These are phyloP conservation scores for Ricinus communis DNA, from an alignment of 345 rosid genomes.

Conservation along the genomic window DNA sequence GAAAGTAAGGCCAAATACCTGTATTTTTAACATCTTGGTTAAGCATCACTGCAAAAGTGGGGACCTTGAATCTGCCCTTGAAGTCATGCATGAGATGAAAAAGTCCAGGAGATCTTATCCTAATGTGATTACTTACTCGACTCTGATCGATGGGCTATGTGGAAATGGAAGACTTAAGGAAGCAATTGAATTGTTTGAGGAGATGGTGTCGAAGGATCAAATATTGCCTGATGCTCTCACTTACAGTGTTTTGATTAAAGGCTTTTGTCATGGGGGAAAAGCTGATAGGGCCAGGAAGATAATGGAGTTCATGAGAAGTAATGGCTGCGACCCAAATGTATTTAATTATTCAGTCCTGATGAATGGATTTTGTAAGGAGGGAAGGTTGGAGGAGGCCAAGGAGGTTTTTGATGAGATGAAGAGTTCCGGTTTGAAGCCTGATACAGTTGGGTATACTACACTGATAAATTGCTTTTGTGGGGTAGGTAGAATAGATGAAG, in stretches of 20 bases:
- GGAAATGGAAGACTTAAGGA: constrained; percentile 57
- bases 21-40: constrained; percentile 84
- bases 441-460: constrained; percentile 72
- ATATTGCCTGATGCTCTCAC: constrained; percentile 76
- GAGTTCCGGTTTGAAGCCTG: constrained; percentile 53
- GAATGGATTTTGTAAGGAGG: constrained; percentile 66
- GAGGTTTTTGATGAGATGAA: constrained; percentile 60
- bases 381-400: constrained; percentile 56
- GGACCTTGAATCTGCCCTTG: constrained; percentile 54
- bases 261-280: constrained; percentile 68
- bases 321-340: constrained; percentile 70
- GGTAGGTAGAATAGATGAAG: constrained; percentile 50
- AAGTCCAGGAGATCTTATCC: constrained; percentile 59
- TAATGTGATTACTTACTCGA: constrained; percentile 71
- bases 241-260: constrained; percentile 73
- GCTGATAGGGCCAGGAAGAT: constrained; percentile 71
- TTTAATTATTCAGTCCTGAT: constrained; percentile 67
- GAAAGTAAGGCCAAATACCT: constrained; percentile 66
- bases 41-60: constrained; percentile 80
- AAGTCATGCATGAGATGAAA: constrained; percentile 76
- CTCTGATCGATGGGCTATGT: constrained; percentile 65
- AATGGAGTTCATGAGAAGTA: constrained; percentile 75
- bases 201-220: constrained; percentile 69
- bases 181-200: constrained; percentile 74
- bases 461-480: constrained; percentile 70